Percentiles rank a stretch among this genome's conserved stretches.
Conservation (phyloP, 768 basidiomycete genomes). For the Mycena maculata region DNA sequence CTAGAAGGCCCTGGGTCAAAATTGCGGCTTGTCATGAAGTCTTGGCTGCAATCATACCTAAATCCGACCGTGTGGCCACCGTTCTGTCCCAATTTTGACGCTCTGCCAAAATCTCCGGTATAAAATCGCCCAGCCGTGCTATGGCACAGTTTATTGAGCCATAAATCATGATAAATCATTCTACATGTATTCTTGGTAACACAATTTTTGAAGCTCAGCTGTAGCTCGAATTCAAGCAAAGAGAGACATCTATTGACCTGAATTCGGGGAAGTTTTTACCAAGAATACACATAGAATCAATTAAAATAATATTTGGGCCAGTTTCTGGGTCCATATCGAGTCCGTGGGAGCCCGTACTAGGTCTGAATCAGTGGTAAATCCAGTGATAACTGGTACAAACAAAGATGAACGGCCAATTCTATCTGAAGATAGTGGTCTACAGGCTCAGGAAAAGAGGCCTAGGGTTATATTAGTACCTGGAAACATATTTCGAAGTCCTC, state of each 20-base stretch:
- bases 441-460: not conserved
- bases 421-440: not conserved
- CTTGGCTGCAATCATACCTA: too few relatives aligned
- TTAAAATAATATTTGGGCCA: not conserved
- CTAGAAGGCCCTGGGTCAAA: not conserved
- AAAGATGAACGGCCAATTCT: not conserved
- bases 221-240: not conserved
- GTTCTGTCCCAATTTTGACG: not conserved
- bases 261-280: not conserved
- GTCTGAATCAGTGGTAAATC: too few relatives aligned
- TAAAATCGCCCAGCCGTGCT: not conserved
- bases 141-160: not conserved
- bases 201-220: not conserved
- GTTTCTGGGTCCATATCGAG: not conserved
- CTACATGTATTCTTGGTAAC: conserved; percentile 2
- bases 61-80: too few relatives aligned
- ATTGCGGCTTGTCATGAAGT: not conserved
- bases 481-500: not conserved
- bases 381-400: not conserved
- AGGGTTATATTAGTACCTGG: not conserved
- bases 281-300: not conserved
- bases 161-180: not conserved
- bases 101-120: not conserved
- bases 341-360: not conserved
- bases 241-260: not conserved